Percentiles rank a stretch among this genome's conserved stretches.
Conservation (phyloP, 352 stramenopile species). For the Globisporangium cystogenes region DNA sequence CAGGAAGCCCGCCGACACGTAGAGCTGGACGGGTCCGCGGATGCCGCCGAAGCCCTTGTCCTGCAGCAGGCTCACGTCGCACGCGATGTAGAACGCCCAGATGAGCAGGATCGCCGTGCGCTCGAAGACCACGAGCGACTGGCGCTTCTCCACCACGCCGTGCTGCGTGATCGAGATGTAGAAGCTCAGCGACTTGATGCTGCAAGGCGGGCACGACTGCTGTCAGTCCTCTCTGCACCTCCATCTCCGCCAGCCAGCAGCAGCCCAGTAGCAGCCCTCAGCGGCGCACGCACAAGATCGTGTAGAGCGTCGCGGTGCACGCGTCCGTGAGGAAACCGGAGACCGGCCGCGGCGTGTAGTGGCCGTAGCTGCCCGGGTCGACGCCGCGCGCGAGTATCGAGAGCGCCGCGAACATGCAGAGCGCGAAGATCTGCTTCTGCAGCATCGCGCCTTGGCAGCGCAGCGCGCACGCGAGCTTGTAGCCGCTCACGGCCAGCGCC, state of each 20-base stretch:
- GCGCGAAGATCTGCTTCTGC: conserved; percentile 43
- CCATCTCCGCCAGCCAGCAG: too few species aligned
- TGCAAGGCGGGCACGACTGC: conserved; percentile 7
- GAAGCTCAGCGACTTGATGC: conserved; percentile 46
- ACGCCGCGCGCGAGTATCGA: conserved; percentile 52
- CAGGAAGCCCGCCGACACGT: conserved; percentile 15
- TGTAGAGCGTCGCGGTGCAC: conserved; percentile 55
- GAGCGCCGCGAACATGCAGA: conserved; percentile 38
- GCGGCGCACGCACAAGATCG: conserved; percentile 51
- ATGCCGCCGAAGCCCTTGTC: conserved; percentile 31
- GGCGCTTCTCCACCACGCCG: conserved; percentile 24
- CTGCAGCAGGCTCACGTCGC: conserved; percentile 23
- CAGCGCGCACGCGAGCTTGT: conserved; percentile 39
- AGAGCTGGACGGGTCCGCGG: conserved; percentile 17
- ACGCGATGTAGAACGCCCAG: conserved; percentile 35
- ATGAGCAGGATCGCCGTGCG: conserved; percentile 20
- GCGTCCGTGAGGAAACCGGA: conserved; percentile 43
- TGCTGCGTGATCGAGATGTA: conserved; percentile 58
- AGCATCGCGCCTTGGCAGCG: conserved; percentile 32
- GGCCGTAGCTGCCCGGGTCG: conserved; percentile 44
- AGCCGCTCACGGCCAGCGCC: conserved; percentile 22
- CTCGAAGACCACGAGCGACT: conserved; percentile 22
- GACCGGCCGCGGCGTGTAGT: conserved; percentile 35
- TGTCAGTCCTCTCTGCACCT: neutral
- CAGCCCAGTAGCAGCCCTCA: too few species aligned